phyloP scores from a whole-genome alignment of 768 basidiomycete genomes.

The Mycena rebaudengoi region DNA sequence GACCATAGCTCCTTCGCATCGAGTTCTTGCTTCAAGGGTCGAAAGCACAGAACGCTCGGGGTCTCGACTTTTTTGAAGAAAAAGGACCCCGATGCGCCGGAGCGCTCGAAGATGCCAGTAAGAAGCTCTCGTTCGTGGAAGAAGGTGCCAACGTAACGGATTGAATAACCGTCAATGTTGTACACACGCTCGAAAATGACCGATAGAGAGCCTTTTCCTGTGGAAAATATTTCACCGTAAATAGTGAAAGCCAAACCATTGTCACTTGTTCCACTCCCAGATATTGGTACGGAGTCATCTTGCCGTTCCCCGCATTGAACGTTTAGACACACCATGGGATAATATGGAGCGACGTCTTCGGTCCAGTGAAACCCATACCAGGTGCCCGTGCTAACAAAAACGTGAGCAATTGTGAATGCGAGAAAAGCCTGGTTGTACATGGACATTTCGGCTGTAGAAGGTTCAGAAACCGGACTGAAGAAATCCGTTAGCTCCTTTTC shows the following conservation, averaged over 20 bases:
- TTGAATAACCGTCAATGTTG: neutral
- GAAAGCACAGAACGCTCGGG: slow-evolving; percentile 2
- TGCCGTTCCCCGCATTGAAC: slow-evolving; percentile 1
- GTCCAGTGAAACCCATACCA: slow-evolving; percentile 24
- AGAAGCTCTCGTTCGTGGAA: neutral
- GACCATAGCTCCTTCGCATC: neutral
- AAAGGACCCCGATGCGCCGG: neutral
- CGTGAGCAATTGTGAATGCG: neutral
- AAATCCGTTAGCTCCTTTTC: neutral
- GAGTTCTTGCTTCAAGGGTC: neutral
- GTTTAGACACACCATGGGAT: neutral
- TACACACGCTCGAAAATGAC: slow-evolving; percentile 2
- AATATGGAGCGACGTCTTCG: slow-evolving; percentile 2
- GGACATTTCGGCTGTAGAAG: neutral
- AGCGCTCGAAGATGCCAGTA: slow-evolving; percentile 2
- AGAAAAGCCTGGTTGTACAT: neutral
- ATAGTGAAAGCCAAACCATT: neutral
- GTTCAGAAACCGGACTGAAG: neutral
- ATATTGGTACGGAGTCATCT: neutral
- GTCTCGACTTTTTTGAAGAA: slow-evolving; percentile 14
- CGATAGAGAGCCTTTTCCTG: neutral
- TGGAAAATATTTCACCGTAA: neutral
- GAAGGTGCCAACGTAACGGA: slow-evolving; percentile 5
- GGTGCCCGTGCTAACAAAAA: slow-evolving; percentile 3
- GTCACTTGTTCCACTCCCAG: neutral